These are phyloP conservation scores for Crithidia sp. DNA, from an alignment of 208 protist species.

Conservation along the genomic window DNA sequence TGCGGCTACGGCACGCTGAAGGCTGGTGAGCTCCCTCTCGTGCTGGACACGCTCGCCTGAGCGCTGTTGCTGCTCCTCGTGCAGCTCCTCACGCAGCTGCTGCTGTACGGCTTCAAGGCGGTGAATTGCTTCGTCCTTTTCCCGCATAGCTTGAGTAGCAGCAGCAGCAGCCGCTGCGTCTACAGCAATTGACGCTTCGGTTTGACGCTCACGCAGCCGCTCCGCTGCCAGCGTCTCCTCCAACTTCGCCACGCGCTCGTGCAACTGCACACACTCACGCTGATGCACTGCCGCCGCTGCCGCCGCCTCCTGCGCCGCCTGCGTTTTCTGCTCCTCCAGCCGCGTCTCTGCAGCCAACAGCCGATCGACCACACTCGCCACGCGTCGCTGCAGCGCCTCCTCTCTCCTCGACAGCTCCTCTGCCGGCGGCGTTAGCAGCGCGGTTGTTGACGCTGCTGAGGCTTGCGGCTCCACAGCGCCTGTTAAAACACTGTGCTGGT, in stretches of 20 bases:
- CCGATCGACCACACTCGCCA: constrained; percentile 2
- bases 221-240: background rate
- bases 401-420: constrained; percentile 7
- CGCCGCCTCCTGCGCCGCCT: background rate
- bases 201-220: background rate
- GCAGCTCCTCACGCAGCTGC: constrained; percentile 1
- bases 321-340: background rate
- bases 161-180: background rate
- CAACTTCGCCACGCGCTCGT: constrained; percentile 4
- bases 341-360: background rate
- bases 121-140: background rate
- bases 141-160: background rate
- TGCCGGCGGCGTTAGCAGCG: background rate
- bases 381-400: background rate
- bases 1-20: background rate
- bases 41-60: background rate
- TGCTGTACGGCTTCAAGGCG: background rate
- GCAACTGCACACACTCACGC: background rate
- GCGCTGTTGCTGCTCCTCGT: background rate
- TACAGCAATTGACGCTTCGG: background rate
- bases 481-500: too few relatives aligned
- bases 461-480: background rate
- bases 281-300: background rate
- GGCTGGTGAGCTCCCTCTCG: background rate
- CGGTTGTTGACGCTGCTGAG: background rate